Evolutionary conservation across 192 early-diverging fungal species (phyloP).

Genomic region (Coemansia sp.): DNA sequence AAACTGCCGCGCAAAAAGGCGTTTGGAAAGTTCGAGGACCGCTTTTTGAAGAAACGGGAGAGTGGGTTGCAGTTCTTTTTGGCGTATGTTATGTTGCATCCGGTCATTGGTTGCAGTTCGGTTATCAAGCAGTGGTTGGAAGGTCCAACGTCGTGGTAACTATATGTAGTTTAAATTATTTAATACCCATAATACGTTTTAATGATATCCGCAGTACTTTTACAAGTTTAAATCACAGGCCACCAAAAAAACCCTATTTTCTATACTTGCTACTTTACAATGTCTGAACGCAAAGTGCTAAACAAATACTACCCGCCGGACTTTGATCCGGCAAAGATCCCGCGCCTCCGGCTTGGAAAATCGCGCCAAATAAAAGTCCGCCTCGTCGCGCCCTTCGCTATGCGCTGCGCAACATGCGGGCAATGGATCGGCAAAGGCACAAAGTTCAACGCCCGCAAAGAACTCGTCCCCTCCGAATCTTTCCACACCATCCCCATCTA

Average conservation of each 20-base stretch:
- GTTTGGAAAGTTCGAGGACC: slow-evolving; percentile 55
- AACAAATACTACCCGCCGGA: slow-evolving; percentile 98
- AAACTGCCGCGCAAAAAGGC: slow-evolving; percentile 45
- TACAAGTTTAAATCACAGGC: too few relatives aligned
- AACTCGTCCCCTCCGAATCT: slow-evolving; percentile 56
- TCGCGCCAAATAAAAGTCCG: slow-evolving; percentile 93
- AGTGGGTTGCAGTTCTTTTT: slow-evolving; percentile 55
- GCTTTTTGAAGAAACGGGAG: slow-evolving; percentile 50
- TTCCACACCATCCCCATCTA: slow-evolving; percentile 74
- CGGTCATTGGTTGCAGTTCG: slow-evolving; percentile 53
- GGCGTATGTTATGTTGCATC: slow-evolving; percentile 53
- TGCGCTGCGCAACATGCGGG: slow-evolving; percentile 94
- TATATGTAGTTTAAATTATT: neutral
- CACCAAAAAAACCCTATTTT: too few relatives aligned
- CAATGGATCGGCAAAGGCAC: slow-evolving; percentile 98
- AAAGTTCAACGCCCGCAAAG: slow-evolving; percentile 98
- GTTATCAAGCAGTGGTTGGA: slow-evolving; percentile 45
- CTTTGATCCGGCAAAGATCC: slow-evolving; percentile 95
- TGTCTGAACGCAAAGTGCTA: slow-evolving; percentile 92
- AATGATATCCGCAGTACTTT: neutral
- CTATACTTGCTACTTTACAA: slow-evolving; percentile 25
- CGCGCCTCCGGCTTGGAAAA: slow-evolving; percentile 75
- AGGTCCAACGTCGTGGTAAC: slow-evolving; percentile 9
- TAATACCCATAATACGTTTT: neutral
- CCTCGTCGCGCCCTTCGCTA: slow-evolving; percentile 97